Evolutionary conservation across 345 rosid species (phyloP), one percentile per base, ranked within the genome.

Genomic region (Xanthoceras sorbifolium): DNA sequence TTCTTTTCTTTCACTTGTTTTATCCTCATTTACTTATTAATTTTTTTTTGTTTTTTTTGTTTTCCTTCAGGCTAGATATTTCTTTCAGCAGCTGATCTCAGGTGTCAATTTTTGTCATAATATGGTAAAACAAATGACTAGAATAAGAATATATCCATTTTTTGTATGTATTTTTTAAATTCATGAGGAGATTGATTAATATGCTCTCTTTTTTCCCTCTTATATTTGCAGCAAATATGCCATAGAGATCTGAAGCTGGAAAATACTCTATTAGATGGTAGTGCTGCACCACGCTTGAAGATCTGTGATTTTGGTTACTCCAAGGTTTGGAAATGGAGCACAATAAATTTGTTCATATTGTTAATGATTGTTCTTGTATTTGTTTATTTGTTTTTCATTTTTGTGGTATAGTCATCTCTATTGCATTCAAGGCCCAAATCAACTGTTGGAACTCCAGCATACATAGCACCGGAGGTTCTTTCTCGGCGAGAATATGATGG

Each of bases 291-390:
- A 4, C 89, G 94, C 25, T 73, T 92, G 87, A 94, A 94, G 82
- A 94, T 94, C 79, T 92, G 98, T 74, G 98, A 94, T 83, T 94
- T 94, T 72, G 96, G 98, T 73, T 94, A 94, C 86, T 94, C 98
- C 32, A 94, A 94, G 98, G 98, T 92, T 62, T 52, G 60, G 6
- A 22, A 59, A 31, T 64, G 25, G 36, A 46, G 34, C 17, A 10
- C 22, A n/a, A 32, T 63, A 31, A 5, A 0, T 29, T 57, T 32
- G 1, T 62, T 18, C 18, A 42, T 48, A n/a, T 6, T 23, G 31
- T 55, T 3, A 34, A 40, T 29, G 8, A 28, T 64, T 25, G 14
- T 48, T 74, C 63, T 69, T 59, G 59, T 17, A 31, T 61, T 44
- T 63, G 18, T 44, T 44, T 15, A 11, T 76, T 50, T 50, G 6